Percentiles rank a stretch among this genome's conserved stretches.
Evolutionary conservation across 2,329 filamentous ascomycete genomes (phyloP).

Genomic region (Epichloe sibirici): DNA sequence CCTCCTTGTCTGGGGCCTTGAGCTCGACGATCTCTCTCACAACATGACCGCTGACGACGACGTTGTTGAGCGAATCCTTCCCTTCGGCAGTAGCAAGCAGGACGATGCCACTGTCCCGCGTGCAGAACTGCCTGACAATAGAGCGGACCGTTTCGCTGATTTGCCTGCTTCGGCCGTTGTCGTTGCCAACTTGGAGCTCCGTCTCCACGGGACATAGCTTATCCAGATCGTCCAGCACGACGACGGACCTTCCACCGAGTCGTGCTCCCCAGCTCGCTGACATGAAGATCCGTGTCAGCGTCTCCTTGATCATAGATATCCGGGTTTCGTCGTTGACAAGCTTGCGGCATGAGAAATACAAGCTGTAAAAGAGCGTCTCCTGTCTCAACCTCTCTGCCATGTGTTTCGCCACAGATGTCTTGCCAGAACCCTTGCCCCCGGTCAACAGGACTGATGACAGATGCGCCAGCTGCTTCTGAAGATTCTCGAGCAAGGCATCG

Average conservation of each 20-base stretch:
- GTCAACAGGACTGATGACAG: conserved; percentile 83
- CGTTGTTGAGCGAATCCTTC: conserved; percentile 84
- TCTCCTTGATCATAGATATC: conserved; percentile 84
- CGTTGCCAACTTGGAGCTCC: conserved; percentile 83
- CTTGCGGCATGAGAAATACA: conserved; percentile 77
- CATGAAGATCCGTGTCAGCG: conserved; percentile 71
- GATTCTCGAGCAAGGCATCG: conserved; percentile 58
- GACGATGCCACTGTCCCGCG: conserved; percentile 66
- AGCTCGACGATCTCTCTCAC: conserved; percentile 82
- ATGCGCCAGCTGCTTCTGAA: conserved; percentile 66
- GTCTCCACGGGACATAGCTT: conserved; percentile 88
- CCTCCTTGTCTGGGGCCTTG: conserved; percentile 88
- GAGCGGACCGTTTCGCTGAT: conserved; percentile 81
- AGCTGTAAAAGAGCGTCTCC: conserved; percentile 66
- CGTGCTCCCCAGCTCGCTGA: conserved; percentile 83
- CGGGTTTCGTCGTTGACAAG: conserved; percentile 85
- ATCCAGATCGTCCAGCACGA: conserved; percentile 88
- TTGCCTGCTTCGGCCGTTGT: conserved; percentile 85
- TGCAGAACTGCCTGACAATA: conserved; percentile 75
- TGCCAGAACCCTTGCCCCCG: conserved; percentile 81
- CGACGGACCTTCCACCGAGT: conserved; percentile 68
- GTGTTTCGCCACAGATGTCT: conserved; percentile 67
- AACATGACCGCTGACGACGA: conserved; percentile 82
- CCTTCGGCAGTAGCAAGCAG: conserved; percentile 82
- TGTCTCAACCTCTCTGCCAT: conserved; percentile 62